Evolutionary conservation across 2,329 filamentous ascomycete species (phyloP).

Genomic region (Sclerotinia spermophila): DNA sequence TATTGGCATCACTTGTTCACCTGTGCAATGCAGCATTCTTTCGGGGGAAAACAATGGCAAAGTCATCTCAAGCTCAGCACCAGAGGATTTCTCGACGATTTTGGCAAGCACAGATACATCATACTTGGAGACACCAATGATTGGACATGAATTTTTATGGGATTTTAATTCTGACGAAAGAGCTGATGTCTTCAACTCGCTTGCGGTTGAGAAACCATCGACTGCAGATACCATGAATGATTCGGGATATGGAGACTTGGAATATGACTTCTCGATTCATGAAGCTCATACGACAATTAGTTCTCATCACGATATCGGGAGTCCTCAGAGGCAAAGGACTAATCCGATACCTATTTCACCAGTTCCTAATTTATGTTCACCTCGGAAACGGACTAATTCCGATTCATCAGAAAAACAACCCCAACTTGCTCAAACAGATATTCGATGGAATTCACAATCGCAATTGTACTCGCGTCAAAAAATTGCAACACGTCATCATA

Average conservation of each 20-base stretch:
- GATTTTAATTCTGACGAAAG: slow-evolving; percentile 1
- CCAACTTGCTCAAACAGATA: neutral
- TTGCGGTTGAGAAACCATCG: neutral
- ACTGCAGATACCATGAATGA: neutral
- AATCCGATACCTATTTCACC: neutral
- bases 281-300: neutral
- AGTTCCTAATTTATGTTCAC: neutral
- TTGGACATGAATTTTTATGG: slow-evolving; percentile 1
- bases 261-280: slow-evolving; percentile 5
- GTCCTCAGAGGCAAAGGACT: neutral
- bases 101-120: neutral
- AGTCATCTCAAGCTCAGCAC: neutral
- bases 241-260: neutral
- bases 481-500: neutral
- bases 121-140: neutral
- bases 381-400: neutral
- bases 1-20: neutral
- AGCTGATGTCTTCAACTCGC: neutral
- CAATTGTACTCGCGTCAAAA: neutral
- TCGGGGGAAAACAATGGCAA: neutral
- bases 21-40: neutral
- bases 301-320: neutral
- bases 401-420: neutral
- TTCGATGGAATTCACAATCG: neutral
- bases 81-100: neutral